phyloP scores from a whole-genome alignment of 768 basidiomycete genomes.

The Clavulina sp. region DNA sequence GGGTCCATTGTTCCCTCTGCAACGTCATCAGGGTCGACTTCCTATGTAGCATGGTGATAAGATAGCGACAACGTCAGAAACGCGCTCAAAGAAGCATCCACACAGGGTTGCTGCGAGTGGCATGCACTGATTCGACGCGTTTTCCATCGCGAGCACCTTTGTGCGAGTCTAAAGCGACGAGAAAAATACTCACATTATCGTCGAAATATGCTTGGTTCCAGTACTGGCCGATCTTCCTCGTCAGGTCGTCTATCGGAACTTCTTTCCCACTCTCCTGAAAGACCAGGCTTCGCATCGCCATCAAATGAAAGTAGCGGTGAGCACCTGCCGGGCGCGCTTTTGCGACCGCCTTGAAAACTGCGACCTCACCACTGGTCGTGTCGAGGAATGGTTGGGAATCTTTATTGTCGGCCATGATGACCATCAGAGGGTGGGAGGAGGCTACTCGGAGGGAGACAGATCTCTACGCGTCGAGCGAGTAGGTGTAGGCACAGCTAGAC shows the following conservation, averaged over 20 bases:
- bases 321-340: constrained; percentile 68
- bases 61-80: too few relatives aligned
- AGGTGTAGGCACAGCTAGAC: too few relatives aligned
- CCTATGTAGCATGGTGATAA: constrained; percentile 1
- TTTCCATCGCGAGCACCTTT: too few relatives aligned
- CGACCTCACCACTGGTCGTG: constrained; percentile 65
- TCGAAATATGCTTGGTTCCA: constrained; percentile 68
- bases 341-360: constrained; percentile 71
- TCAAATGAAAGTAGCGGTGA: constrained; percentile 65
- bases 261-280: constrained; percentile 46
- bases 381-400: constrained; percentile 52
- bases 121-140: too few relatives aligned
- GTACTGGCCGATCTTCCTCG: constrained; percentile 52
- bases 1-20: too few relatives aligned
- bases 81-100: too few relatives aligned
- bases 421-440: too few relatives aligned
- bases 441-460: too few relatives aligned
- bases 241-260: constrained; percentile 46
- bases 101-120: too few relatives aligned
- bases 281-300: constrained; percentile 57
- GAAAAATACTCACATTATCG: constrained; percentile 33
- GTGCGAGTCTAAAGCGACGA: too few relatives aligned
- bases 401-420: too few relatives aligned
- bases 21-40: constrained; percentile 5
- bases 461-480: too few relatives aligned